These are phyloP conservation scores for Rutidosis leptorrhynchoides DNA, from an alignment of 129 eudicot genomes.

Conservation along the genomic window DNA sequence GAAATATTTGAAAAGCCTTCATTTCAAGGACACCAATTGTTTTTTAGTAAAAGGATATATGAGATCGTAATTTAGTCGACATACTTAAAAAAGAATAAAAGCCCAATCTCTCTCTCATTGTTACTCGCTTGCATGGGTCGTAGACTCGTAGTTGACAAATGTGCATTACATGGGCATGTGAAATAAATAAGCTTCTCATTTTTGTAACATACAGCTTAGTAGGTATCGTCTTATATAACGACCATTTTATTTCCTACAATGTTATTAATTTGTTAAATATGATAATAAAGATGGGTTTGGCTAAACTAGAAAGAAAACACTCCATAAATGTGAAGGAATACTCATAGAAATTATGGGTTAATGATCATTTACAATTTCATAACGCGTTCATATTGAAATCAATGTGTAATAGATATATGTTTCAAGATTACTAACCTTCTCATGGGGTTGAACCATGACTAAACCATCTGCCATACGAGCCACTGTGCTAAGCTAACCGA, in stretches of 20 bases:
- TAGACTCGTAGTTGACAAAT: no score
- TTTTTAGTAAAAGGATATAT: no score
- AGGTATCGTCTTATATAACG: not conserved
- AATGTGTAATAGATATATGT: not conserved
- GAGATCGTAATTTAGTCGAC: no score
- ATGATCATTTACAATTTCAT: not conserved
- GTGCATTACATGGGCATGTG: no score
- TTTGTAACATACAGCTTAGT: not conserved
- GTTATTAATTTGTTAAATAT: no score
- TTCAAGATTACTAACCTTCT: constrained; percentile 12
- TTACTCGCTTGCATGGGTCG: no score
- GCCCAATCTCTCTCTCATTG: no score
- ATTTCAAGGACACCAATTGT: no score
- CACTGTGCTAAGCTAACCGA: constrained; percentile 4
- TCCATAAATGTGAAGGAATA: not conserved
- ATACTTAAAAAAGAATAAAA: no score
- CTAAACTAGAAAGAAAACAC: not conserved
- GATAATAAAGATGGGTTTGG: no score
- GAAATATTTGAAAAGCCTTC: no score
- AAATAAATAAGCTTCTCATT: not conserved
- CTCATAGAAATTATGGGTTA: not conserved
- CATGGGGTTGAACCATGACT: not conserved
- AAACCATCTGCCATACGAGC: not conserved
- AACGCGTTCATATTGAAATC: not conserved
- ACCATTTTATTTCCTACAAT: not conserved